Evolutionary conservation across 106 monocot species (phyloP), one percentile per base, ranked within the genome.

Genomic region (Apostasia shenzhenica): DNA sequence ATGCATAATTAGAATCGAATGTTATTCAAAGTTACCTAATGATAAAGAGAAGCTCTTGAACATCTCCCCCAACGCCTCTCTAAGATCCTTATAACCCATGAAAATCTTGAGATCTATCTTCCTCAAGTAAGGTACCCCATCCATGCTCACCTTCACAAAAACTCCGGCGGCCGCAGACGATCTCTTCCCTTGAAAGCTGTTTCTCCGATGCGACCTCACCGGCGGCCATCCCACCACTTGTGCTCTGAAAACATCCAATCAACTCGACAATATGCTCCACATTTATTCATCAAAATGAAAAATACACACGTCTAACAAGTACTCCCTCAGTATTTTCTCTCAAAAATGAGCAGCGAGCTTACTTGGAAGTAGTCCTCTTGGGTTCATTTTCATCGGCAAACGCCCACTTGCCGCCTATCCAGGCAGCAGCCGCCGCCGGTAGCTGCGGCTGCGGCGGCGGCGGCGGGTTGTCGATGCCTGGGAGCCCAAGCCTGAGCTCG

Each of bases 171-270:
- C 81, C 2, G 68, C 68, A 8, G 59, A 47, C 61, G 39, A 54
- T 44, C 67, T 77, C 55, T 4, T 73, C 8, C 60, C 72, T 41
- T 75, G 75, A 50, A 76, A 43, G n/a, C 57, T 62, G 55, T 76
- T 81, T 76, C 59, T 75, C 59, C 81, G 57, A 14, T 60, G 75
- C 3, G 87, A 73, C 61, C 88, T 57, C 61, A 95, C 71, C 6
- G 94, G 94, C 47, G 94, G 94, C 94, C 94, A 95, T 6, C 94
- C 94, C 6, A 95, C 91, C 4, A 91, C 82, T 69, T 83, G 94
- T 14, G 81, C 83, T 79, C 94, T 94, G 77, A 50, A 55, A 61
- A 56, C 13, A 49, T 14, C 42, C 6, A 8, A 8, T 5, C 39
- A 26, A 26, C 26, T 26, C 26, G 26, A 26, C 26, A 26, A 26